Evolutionary conservation across 2,329 filamentous ascomycete genomes (phyloP).

Genomic region (Aspergillus brasiliensis): DNA sequence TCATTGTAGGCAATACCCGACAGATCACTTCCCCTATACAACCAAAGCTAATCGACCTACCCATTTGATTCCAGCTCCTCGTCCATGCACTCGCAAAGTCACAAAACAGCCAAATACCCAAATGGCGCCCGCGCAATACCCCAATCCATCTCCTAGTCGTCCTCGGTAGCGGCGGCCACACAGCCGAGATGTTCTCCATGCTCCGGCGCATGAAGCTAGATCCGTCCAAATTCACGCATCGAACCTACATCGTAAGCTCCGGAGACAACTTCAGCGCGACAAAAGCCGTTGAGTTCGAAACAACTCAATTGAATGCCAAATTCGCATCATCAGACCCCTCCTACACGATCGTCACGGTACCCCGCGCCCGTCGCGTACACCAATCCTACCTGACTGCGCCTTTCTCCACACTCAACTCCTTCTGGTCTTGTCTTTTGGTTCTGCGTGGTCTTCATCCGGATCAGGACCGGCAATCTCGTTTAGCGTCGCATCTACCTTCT

Average conservation of each 20-base stretch:
- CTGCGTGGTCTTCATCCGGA: conserved; percentile 48
- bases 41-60: conserved; percentile 9
- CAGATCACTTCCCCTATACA: neutral
- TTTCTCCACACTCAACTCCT: conserved; percentile 65
- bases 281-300: conserved; percentile 67
- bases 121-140: conserved; percentile 29
- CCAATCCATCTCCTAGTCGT: conserved; percentile 72
- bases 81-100: conserved; percentile 30
- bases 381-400: conserved; percentile 77
- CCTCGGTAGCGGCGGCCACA: conserved; percentile 91
- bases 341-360: conserved; percentile 68
- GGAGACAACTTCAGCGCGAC: conserved; percentile 73
- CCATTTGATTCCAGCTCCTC: conserved; percentile 24
- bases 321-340: conserved; percentile 30
- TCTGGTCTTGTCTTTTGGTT: conserved; percentile 63
- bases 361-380: conserved; percentile 78
- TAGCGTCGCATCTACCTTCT: conserved; percentile 25
- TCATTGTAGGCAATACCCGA: conserved; percentile 12
- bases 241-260: conserved; percentile 79
- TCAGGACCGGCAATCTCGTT: conserved; percentile 35
- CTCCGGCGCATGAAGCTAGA: conserved; percentile 61
- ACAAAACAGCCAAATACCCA: conserved; percentile 32
- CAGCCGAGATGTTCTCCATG: conserved; percentile 89
- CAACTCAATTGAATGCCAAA: conserved; percentile 20
- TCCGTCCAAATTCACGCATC: conserved; percentile 57